Percentiles rank a stretch among this genome's conserved stretches.
Evolutionary conservation across 2,329 filamentous ascomycete species (phyloP).

Genomic region (Fusarium keratoplasticum): DNA sequence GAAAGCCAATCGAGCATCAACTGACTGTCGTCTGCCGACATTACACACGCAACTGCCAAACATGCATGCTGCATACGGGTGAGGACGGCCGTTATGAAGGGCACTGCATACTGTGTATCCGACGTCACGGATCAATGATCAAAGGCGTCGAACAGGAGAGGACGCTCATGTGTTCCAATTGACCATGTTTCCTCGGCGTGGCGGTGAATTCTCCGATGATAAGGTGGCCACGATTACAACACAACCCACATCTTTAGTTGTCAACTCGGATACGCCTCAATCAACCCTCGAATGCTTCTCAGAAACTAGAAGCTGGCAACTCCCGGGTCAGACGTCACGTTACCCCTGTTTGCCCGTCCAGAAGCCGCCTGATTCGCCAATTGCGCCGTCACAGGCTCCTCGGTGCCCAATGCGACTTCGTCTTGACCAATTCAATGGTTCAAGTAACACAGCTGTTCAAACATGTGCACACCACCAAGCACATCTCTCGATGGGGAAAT

Average conservation of each 20-base stretch:
- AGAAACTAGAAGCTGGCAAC: background rate
- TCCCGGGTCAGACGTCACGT: slow-evolving; percentile 5
- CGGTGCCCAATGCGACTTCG: slow-evolving; percentile 30
- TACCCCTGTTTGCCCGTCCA: slow-evolving; percentile 12
- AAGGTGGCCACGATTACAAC: background rate
- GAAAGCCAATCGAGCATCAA: background rate
- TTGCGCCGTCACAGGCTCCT: slow-evolving; percentile 16
- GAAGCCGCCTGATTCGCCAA: slow-evolving; percentile 13
- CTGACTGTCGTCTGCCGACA: slow-evolving; percentile 5
- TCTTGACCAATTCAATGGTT: slow-evolving; percentile 9
- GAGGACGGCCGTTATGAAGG: slow-evolving; percentile 11
- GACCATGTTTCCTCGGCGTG: background rate
- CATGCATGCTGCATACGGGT: slow-evolving; percentile 10
- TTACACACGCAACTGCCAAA: slow-evolving; percentile 14
- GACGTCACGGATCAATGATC: slow-evolving; percentile 3
- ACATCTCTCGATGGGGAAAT: slow-evolving; percentile 31
- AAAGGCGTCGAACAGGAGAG: background rate
- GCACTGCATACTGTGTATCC: slow-evolving; percentile 9
- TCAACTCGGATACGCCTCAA: slow-evolving; percentile 14
- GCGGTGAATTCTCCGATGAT: background rate
- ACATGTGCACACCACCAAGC: slow-evolving; percentile 26
- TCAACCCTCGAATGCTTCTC: background rate
- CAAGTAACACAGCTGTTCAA: slow-evolving; percentile 11
- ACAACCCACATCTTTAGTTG: slow-evolving; percentile 13
- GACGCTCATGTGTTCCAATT: background rate